Percentiles rank a stretch among this genome's conserved stretches.
Conservation (phyloP, 768 basidiomycete species). For the Rhizopogon vinicolor region DNA sequence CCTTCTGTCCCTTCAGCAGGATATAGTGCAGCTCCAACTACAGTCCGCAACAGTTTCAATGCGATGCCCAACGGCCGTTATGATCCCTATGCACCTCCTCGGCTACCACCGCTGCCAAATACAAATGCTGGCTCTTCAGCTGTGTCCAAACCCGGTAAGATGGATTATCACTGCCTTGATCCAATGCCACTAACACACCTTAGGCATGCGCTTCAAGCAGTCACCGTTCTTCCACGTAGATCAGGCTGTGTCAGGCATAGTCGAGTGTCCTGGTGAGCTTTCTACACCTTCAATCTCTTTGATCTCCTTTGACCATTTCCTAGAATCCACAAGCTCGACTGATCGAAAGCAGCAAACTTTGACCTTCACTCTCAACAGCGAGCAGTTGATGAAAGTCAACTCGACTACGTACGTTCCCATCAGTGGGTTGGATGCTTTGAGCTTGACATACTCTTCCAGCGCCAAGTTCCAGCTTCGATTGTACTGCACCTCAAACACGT, state of each 20-base stretch:
- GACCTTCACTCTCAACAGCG: conserved; percentile 59
- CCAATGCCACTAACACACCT: conserved; percentile 9
- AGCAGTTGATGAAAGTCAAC: conserved; percentile 59
- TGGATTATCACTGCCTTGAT: conserved; percentile 9
- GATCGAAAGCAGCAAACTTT: conserved; percentile 68
- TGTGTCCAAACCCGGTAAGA: conserved; percentile 23
- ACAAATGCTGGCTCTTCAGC: conserved; percentile 31
- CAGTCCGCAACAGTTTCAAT: conserved; percentile 14
- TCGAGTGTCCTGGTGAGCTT: conserved; percentile 75
- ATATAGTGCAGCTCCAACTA: conserved; percentile 13
- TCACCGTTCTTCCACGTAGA: conserved; percentile 76
- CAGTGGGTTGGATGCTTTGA: neutral
- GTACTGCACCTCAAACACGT: conserved; percentile 84
- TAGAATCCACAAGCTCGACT: conserved; percentile 74
- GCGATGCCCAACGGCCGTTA: conserved; percentile 40
- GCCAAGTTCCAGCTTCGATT: conserved; percentile 76
- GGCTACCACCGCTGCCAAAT: conserved; percentile 34
- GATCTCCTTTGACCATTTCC: neutral
- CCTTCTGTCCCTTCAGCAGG: conserved; percentile 15
- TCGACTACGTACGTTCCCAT: conserved; percentile 43
- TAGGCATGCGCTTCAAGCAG: conserved; percentile 72
- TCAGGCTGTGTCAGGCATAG: conserved; percentile 56
- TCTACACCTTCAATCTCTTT: neutral
- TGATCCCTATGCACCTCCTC: conserved; percentile 64
- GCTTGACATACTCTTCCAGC: conserved; percentile 28